Percentiles rank a stretch among this genome's conserved stretches.
phyloP scores from a whole-genome alignment of 306 rosid genomes.

The Malus asiatica region DNA sequence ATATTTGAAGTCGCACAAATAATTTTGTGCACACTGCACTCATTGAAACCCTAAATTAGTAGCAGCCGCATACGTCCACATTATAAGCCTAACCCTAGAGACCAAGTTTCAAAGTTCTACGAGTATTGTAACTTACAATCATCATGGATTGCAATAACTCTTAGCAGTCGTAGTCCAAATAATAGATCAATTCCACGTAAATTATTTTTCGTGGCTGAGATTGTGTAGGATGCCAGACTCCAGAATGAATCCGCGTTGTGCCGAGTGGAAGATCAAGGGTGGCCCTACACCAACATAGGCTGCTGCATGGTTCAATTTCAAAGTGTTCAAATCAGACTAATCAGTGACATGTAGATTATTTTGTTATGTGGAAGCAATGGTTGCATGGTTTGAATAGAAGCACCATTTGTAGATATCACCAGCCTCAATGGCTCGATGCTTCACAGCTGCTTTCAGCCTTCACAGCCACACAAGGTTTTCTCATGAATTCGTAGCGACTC shows the following conservation, averaged over 20 bases:
- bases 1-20: neutral
- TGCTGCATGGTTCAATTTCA: neutral
- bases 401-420: constrained; percentile 12
- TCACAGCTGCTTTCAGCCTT: constrained; percentile 21
- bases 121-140: neutral
- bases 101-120: neutral
- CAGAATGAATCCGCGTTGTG: neutral
- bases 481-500: neutral
- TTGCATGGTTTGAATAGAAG: constrained; percentile 30
- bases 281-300: neutral
- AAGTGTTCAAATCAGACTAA: neutral
- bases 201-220: neutral
- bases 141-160: neutral
- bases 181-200: neutral
- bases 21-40: neutral
- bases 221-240: neutral
- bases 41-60: neutral
- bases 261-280: neutral
- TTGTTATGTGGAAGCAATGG: neutral
- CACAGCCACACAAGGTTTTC: neutral
- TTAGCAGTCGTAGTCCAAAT: neutral
- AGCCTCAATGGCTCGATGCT: constrained; percentile 9
- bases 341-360: neutral
- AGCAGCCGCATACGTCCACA: neutral
- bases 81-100: neutral